These are phyloP conservation scores for Borovskyia barvae DNA, from an alignment of 208 protist species.

Conservation along the genomic window DNA sequence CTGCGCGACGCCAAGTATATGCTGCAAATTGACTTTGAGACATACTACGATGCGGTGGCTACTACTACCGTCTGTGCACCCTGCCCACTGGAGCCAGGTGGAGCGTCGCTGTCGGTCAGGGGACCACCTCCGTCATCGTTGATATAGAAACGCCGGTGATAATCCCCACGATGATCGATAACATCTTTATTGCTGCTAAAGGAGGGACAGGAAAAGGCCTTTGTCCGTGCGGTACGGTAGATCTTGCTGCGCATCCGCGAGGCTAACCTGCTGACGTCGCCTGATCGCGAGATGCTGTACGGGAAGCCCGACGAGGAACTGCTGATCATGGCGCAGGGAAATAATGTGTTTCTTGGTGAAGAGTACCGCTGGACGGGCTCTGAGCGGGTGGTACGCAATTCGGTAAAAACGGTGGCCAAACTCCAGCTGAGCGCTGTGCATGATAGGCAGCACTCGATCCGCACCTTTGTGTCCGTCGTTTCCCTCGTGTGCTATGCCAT, in stretches of 20 bases:
- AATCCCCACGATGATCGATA: neutral
- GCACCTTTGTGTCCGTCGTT: neutral
- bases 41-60: neutral
- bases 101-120: neutral
- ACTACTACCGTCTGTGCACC: neutral
- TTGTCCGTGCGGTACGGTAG: neutral
- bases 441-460: conserved; percentile 2
- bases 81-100: conserved; percentile 14
- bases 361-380: too few relatives aligned
- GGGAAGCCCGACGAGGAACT: neutral
- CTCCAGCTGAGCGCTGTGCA: conserved; percentile 12
- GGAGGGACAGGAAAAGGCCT: neutral
- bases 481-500: conserved; percentile 9
- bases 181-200: neutral
- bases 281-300: neutral
- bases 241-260: neutral
- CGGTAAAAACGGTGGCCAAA: too few relatives aligned
- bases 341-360: conserved; percentile 1
- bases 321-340: neutral
- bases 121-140: neutral
- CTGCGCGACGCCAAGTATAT: neutral
- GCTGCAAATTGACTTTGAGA: neutral
- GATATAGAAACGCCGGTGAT: neutral
- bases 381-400: too few relatives aligned
- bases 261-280: neutral